phyloP scores from a whole-genome alignment of 2,329 filamentous ascomycete species.

The Drechslerella stenobrocha region DNA sequence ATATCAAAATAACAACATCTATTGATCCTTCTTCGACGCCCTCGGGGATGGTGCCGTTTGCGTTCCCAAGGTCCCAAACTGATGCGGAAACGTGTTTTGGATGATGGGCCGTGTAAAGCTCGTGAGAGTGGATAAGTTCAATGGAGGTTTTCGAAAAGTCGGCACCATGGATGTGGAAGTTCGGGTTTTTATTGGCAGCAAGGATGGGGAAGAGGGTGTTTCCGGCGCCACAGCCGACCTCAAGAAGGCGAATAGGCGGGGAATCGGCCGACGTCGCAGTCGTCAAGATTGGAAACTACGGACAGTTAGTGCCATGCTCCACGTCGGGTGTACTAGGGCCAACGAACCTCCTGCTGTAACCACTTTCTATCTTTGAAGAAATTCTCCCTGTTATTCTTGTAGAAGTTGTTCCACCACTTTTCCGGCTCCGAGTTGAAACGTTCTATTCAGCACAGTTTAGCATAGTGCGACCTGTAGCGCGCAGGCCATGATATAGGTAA shows the following conservation, averaged over 20 bases:
- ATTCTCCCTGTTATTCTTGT: conserved; percentile 94
- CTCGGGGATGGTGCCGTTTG: conserved; percentile 66
- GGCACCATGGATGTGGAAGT: conserved; percentile 84
- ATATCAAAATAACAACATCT: conserved; percentile 91
- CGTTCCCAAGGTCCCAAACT: conserved; percentile 76
- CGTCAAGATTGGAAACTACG: conserved; percentile 75
- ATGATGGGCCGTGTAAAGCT: conserved; percentile 70
- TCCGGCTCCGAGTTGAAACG: conserved; percentile 88
- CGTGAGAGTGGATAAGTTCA: conserved; percentile 81
- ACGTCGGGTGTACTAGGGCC: not conserved
- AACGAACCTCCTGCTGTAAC: conserved; percentile 75
- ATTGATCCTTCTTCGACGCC: conserved; percentile 76
- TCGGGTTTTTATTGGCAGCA: conserved; percentile 77
- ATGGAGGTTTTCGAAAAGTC: conserved; percentile 96
- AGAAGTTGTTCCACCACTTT: conserved; percentile 98
- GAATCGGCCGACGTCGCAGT: conserved; percentile 72
- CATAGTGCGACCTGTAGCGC: too few species aligned
- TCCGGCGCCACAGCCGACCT: conserved; percentile 92
- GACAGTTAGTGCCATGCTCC: not conserved
- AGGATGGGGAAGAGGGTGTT: conserved; percentile 95
- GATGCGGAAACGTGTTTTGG: conserved; percentile 43
- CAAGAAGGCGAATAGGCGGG: conserved; percentile 72
- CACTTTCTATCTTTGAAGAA: conserved; percentile 99
- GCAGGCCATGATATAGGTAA: not conserved
- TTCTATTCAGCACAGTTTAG: conserved; percentile 60